Conservation (phyloP, 2,329 filamentous ascomycete species). For the Ascochyta rabiei region DNA sequence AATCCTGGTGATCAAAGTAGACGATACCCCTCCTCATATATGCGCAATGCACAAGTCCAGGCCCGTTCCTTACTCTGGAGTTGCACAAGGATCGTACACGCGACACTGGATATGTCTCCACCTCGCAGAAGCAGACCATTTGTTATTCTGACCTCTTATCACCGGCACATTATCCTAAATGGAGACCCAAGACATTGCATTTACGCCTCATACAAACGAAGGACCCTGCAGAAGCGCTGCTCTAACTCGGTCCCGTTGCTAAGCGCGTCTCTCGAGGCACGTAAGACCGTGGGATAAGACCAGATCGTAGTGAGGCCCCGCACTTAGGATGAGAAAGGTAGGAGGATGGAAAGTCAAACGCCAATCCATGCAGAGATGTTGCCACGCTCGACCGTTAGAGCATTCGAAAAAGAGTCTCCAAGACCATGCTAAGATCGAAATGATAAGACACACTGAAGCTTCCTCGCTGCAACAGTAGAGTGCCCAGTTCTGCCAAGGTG, state of each 20-base stretch:
- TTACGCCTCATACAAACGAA: constrained; percentile 22
- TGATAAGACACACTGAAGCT: constrained; percentile 26
- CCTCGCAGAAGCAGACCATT: constrained; percentile 6
- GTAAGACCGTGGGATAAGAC: constrained; percentile 29
- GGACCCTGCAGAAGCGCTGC: constrained; percentile 10
- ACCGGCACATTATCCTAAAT: constrained; percentile 6
- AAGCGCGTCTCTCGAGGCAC: constrained; percentile 25
- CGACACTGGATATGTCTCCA: constrained; percentile 10
- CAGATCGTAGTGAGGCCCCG: constrained; percentile 15
- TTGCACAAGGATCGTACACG: constrained; percentile 22
- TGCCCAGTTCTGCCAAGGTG: constrained; percentile 23
- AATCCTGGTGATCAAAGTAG: neutral
- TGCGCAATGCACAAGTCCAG: constrained; percentile 10
- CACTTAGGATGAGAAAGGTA: constrained; percentile 29
- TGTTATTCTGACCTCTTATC: constrained; percentile 23
- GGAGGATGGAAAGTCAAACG: constrained; percentile 22
- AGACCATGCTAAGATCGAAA: constrained; percentile 26
- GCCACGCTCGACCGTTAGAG: constrained; percentile 17
- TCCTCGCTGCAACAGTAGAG: constrained; percentile 10
- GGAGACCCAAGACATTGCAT: constrained; percentile 18
- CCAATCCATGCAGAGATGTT: constrained; percentile 17
- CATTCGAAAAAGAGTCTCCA: constrained; percentile 30
- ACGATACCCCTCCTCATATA: constrained; percentile 27
- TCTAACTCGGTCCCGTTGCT: constrained; percentile 20
- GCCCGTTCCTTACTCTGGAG: constrained; percentile 14